These are phyloP conservation scores for Monosporascus sp. DNA, from an alignment of 2,329 filamentous ascomycete species.

Conservation along the genomic window DNA sequence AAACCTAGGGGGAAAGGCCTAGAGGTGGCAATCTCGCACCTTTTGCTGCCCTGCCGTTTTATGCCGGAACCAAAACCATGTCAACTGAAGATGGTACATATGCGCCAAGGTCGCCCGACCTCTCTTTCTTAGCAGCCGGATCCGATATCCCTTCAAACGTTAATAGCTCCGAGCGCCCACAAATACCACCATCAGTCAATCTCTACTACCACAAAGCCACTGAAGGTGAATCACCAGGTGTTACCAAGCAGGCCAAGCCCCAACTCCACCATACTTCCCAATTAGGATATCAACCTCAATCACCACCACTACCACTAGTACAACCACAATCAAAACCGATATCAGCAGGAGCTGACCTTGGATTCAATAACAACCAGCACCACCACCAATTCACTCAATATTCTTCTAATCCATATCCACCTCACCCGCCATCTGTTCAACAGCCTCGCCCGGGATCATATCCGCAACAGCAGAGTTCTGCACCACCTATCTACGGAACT, in stretches of 20 bases:
- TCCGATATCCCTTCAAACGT: slow-evolving; percentile 21
- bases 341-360: background rate
- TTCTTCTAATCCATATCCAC: slow-evolving; percentile 8
- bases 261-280: slow-evolving; percentile 16
- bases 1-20: background rate
- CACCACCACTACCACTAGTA: background rate
- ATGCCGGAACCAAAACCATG: slow-evolving; percentile 35
- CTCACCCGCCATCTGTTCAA: slow-evolving; percentile 19
- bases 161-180: slow-evolving; percentile 16
- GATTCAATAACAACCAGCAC: slow-evolving; percentile 13
- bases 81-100: slow-evolving; percentile 44
- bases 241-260: slow-evolving; percentile 20
- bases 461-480: slow-evolving; percentile 3
- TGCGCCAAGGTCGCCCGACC: slow-evolving; percentile 55
- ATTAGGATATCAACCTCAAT: slow-evolving; percentile 16
- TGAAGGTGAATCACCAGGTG: background rate
- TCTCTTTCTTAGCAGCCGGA: slow-evolving; percentile 49
- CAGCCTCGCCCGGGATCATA: slow-evolving; percentile 14
- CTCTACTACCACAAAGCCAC: slow-evolving; percentile 21
- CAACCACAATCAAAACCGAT: background rate
- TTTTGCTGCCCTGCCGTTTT: slow-evolving; percentile 6
- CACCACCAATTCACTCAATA: slow-evolving; percentile 10
- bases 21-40: background rate
- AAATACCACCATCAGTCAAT: slow-evolving; percentile 18
- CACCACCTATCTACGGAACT: background rate